Conservation (phyloP, 192 early-diverging fungal species). For the Glomus cerebriforme region DNA sequence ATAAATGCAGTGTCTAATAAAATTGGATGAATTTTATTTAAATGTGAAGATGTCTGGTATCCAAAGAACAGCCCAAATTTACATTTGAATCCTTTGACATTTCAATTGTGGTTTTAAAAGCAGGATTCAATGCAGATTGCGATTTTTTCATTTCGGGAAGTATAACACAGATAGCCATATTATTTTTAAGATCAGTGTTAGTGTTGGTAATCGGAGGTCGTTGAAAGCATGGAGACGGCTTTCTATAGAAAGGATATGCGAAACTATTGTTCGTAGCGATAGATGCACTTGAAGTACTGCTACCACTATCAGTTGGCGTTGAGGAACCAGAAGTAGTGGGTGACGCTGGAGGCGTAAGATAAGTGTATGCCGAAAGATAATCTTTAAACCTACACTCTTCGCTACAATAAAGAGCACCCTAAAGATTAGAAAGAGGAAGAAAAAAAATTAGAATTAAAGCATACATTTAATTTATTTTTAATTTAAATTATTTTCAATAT, state of each 20-base stretch:
- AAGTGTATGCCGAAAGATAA: conserved; percentile 9
- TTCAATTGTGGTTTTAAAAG: background rate
- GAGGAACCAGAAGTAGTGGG: background rate
- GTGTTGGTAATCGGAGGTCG: background rate
- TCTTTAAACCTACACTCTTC: conserved; percentile 26
- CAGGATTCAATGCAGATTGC: background rate
- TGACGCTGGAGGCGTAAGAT: background rate
- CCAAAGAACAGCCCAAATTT: background rate
- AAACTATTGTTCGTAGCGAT: background rate
- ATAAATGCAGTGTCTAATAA: background rate
- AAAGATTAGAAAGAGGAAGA: background rate
- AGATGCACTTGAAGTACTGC: background rate
- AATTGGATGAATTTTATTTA: background rate
- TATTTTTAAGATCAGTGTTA: background rate
- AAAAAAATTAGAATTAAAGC: background rate
- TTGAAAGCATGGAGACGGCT: background rate
- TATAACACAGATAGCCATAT: background rate
- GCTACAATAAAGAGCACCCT: conserved; percentile 8
- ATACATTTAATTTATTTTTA: background rate
- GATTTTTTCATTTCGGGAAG: background rate
- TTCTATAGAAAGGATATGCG: conserved; percentile 9
- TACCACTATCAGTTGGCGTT: background rate
- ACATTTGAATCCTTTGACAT: background rate
- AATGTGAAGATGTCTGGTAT: background rate
- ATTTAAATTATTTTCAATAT: background rate